Base-by-base conservation (phyloP, 2,329 filamentous ascomycete species). In the Phaeosphaeriaceae sp. region DNA sequence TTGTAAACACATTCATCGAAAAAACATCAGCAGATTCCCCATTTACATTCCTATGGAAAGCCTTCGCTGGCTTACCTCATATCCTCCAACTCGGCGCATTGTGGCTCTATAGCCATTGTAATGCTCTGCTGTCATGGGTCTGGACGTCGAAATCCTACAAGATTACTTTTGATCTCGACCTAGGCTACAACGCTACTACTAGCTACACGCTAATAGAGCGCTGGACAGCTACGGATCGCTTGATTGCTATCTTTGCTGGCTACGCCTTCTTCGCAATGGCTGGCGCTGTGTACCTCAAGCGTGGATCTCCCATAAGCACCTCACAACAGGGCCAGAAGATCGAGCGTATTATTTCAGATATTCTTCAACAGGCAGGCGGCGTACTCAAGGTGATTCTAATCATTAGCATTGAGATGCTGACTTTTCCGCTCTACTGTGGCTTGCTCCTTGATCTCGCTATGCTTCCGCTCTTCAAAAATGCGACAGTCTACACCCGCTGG, bases 371-470 rank as follows among this genome's bases (percentile, higher is more conserved):
- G 79, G 94, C 94, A 39, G 95, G 94, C 34, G 94, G 95, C 12
- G 93, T 99, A 8, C 86, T 97, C 80, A 99, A 99, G 73, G 94
- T 99, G 17, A 96, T 99, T 42, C 78, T 97, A 52, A 97, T 99
- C 65, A 99, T 99, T 59, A 94, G 92, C 58, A 99, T 99, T 63
- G 94, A 99, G 76, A 99, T 99, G 94, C 86, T 99, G 29, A 86
- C 92, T 6, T 99, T 99, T 67, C 94, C 94, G 0, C 80, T 99
- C 1, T 99, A 99, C 72, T 99, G 94, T 66, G 94, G 94, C 4
- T 80, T 96, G 29, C 82, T 99, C 1, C 85, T 99, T 28, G 94
- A 99, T 69, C 75, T 90, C 37, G 94, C 94, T 4, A 80, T 97
- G 41, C 80, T 99, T 13, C 94, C 94, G 0, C 81, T 99, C 0